A percentile compares a stretch with the other conserved stretches of the same genome.
These are phyloP conservation scores for Circinella minor DNA, from an alignment of 371 early-diverging fungal species.

Conservation along the genomic window DNA sequence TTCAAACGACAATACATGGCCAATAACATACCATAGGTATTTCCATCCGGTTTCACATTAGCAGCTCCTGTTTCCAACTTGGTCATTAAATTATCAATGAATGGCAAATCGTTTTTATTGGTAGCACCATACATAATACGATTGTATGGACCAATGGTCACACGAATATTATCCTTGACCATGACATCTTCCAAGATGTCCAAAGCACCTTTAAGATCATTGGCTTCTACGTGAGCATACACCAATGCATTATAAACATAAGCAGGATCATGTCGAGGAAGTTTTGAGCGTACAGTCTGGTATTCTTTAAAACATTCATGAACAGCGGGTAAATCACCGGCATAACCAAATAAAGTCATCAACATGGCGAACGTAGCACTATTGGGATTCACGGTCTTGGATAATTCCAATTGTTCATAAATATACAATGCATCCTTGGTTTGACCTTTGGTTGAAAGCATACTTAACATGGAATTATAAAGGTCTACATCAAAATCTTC, in stretches of 20 bases:
- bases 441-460: constrained; percentile 43
- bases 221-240: constrained; percentile 47
- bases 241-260: constrained; percentile 52
- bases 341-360: constrained; percentile 49
- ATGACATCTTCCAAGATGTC: constrained; percentile 43
- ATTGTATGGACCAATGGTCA: constrained; percentile 46
- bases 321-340: constrained; percentile 48
- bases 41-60: constrained; percentile 42
- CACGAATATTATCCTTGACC: constrained; percentile 34
- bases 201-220: constrained; percentile 45
- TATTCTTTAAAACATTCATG: constrained; percentile 56
- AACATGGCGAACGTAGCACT: constrained; percentile 48
- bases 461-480: constrained; percentile 48
- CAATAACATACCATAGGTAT: constrained; percentile 46
- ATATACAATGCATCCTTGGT: constrained; percentile 50
- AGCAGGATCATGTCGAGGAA: constrained; percentile 37
- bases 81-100: constrained; percentile 27
- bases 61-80: constrained; percentile 27
- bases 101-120: constrained; percentile 31
- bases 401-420: constrained; percentile 51
- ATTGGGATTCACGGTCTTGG: constrained; percentile 38
- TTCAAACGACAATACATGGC: constrained; percentile 31
- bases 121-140: constrained; percentile 42
- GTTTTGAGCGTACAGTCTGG: constrained; percentile 21
- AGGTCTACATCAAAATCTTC: constrained; percentile 48